Evolutionary conservation across 2,329 filamentous ascomycete genomes (phyloP).

Genomic region (Alternaria gansuensis): DNA sequence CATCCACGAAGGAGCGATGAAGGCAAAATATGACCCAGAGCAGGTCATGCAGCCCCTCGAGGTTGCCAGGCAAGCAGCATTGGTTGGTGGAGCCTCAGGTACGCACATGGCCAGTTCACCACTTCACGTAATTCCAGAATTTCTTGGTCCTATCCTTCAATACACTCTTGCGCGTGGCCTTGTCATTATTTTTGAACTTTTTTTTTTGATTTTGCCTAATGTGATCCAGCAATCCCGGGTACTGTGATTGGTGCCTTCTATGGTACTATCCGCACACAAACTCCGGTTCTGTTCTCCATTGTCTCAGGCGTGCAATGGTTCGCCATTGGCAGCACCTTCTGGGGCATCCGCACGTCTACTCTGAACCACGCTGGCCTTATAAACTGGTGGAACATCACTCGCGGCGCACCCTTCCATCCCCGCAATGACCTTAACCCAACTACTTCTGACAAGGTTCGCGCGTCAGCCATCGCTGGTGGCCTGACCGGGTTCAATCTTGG

Average conservation of each 20-base stretch:
- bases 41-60: constrained; percentile 42
- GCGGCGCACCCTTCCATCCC: constrained; percentile 33
- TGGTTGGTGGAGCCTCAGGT: constrained; percentile 45
- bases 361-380: constrained; percentile 46
- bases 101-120: constrained; percentile 25
- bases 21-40: constrained; percentile 30
- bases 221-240: constrained; percentile 66
- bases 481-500: constrained; percentile 67
- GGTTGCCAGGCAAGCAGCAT: constrained; percentile 36
- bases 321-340: constrained; percentile 77
- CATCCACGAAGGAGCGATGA: constrained; percentile 39
- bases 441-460: constrained; percentile 68
- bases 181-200: neutral
- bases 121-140: constrained; percentile 3
- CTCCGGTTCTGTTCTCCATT: constrained; percentile 73
- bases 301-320: constrained; percentile 83
- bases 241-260: constrained; percentile 62
- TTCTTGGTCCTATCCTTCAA: neutral
- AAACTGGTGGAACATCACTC: constrained; percentile 45
- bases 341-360: constrained; percentile 64
- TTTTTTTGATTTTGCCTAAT: constrained; percentile 22
- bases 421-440: constrained; percentile 59
- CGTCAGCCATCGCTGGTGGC: constrained; percentile 75
- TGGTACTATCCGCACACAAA: constrained; percentile 68
- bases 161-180: neutral